Conservation (phyloP, 2,329 filamentous ascomycete genomes). For the Teratosphaeria zuluensis region DNA sequence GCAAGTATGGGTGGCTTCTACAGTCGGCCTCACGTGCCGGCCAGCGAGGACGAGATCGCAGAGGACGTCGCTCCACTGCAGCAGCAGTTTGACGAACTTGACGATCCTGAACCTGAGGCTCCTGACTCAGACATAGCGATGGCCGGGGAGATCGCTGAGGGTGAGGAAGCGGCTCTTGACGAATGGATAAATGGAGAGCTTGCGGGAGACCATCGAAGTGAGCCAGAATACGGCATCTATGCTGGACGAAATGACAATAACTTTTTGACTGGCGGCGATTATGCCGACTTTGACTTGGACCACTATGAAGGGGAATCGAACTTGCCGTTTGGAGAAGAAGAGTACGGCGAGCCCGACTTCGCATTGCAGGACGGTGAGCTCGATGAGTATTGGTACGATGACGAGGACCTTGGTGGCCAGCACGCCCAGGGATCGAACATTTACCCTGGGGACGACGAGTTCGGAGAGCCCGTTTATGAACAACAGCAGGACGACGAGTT, state of each 20-base stretch:
- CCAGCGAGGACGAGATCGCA: background rate
- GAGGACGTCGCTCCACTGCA: background rate
- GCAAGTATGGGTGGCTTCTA: background rate
- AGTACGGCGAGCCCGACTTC: no score
- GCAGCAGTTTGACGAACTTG: background rate
- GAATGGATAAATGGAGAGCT: background rate
- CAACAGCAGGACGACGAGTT: background rate
- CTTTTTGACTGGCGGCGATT: background rate
- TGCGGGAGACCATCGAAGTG: background rate
- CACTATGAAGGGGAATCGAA: background rate
- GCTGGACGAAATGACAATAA: background rate
- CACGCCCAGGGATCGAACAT: no score
- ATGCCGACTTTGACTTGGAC: background rate
- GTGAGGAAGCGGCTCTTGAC: background rate
- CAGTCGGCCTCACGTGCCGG: background rate
- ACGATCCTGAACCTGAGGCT: background rate
- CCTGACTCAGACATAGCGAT: background rate
- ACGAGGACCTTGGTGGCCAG: no score
- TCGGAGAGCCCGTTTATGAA: background rate
- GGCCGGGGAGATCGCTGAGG: background rate
- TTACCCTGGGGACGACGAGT: no score
- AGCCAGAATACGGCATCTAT: background rate
- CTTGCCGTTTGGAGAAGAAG: no score
- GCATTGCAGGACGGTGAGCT: no score
- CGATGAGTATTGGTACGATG: no score